Evolutionary conservation across 2,329 filamentous ascomycete species (phyloP).

Genomic region (Ophiobolus disseminans): DNA sequence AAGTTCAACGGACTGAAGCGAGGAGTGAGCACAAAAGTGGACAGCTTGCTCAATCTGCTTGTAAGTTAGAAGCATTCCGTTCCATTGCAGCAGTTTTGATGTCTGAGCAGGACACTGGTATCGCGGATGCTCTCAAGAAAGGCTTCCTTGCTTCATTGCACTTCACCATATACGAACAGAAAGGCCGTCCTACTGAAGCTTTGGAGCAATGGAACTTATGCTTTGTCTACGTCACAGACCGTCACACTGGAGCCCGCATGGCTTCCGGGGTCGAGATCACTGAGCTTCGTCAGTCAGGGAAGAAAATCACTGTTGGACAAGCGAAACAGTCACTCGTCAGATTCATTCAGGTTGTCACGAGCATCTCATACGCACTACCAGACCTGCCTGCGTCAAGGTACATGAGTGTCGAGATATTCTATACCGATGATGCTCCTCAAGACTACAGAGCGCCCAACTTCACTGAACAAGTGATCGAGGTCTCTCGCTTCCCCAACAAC

Average conservation of each 20-base stretch:
- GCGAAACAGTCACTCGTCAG: not conserved
- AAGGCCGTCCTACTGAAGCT: not conserved
- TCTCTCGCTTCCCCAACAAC: no score
- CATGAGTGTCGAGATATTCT: no score
- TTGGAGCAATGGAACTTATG: not conserved
- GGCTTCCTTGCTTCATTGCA: not conserved
- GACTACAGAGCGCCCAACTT: no score
- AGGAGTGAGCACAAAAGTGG: not conserved
- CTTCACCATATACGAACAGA: not conserved
- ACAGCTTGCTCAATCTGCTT: not conserved
- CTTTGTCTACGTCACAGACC: not conserved
- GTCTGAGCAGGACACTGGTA: not conserved
- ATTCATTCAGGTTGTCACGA: no score
- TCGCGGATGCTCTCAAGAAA: not conserved
- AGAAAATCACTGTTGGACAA: not conserved
- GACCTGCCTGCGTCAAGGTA: no score
- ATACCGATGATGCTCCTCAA: no score
- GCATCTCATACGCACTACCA: no score
- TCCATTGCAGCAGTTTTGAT: not conserved
- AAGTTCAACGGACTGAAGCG: not conserved
- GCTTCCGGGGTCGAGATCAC: not conserved
- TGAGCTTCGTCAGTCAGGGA: not conserved
- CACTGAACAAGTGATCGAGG: no score
- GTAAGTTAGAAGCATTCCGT: not conserved
- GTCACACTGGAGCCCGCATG: not conserved